Evolutionary conservation across 805 yeast genomes (phyloP), one percentile per base, ranked within the genome.

Genomic region (Yarrowia keelungensis): DNA sequence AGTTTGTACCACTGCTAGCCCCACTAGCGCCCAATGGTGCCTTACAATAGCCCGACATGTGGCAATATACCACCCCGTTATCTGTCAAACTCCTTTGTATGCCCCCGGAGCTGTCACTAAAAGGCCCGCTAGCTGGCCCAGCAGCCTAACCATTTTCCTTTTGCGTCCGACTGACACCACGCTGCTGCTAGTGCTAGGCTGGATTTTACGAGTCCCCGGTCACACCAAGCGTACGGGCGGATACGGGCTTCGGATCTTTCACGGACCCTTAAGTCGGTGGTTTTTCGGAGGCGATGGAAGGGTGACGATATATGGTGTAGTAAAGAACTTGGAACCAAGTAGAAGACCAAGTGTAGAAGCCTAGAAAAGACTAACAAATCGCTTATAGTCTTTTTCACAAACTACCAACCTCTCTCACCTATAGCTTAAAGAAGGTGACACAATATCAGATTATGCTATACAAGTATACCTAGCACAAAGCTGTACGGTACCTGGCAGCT

Each of bases 11-110:
- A 26, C 32, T 26, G 32, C 7, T 26, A 26, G 32, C 32, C 32
- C 32, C 32, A 26, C 32, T 26, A 26, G 32, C 32, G 32, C 32
- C 32, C 32, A 12, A 26, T 51, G 43, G 43, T 38, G 58, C 58
- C 58, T 51, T 51, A 43, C 26, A 19, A 51, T 53, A 53, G 59
- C 45, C 45, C 45, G 2, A 32, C 26, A 12, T 4, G 45, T 19
- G 59, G 38, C 59, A n/a, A n/a, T 14, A 19, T 53, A 19, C 47
- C 15, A 42, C 62, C 62, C 62, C 47, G 62, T 56, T 56, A 41
- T 56, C 62, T 56, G 62, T 41, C 62, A 56, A 56, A 56, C n/a
- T 11, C 15, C 59, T 53, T 39, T 38, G 35, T 53, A 9, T 8
- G 11, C 32, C 8, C 11, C 14, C 51, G 11, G 3, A 4, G 22